Conservation (phyloP, 805 yeast species). For the Spathaspora sp. region DNA sequence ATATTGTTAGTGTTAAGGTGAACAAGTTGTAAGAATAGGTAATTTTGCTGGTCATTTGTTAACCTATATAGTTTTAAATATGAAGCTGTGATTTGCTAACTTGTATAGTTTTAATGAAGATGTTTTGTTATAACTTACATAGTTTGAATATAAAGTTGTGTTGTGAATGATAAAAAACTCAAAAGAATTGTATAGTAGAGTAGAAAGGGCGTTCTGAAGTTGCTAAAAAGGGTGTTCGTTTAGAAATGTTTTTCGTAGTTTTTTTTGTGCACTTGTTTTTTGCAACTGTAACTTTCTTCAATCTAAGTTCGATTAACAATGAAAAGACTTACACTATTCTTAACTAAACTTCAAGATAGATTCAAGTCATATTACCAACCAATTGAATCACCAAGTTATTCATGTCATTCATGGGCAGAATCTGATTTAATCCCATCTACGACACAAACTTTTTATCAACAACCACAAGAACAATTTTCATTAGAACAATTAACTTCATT, state of each 20-base stretch:
- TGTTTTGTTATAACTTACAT: too few species aligned
- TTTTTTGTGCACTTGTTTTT: too few species aligned
- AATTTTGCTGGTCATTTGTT: neutral
- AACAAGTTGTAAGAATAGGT: neutral
- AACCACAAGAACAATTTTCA: neutral
- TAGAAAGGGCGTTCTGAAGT: too few species aligned
- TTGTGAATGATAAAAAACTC: too few species aligned
- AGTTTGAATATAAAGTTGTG: too few species aligned
- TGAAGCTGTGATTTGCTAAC: neutral
- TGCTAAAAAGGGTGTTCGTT: too few species aligned
- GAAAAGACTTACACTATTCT: neutral
- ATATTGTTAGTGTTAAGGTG: slow-evolving; percentile 3
- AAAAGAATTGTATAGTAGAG: too few species aligned
- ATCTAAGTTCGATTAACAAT: neutral
- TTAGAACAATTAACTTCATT: slow-evolving; percentile 2
- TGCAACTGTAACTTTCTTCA: neutral
- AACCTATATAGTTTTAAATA: neutral
- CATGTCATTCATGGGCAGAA: too few species aligned
- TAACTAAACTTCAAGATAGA: neutral
- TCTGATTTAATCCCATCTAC: too few species aligned
- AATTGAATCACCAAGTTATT: neutral
- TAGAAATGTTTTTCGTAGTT: too few species aligned
- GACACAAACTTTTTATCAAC: too few species aligned
- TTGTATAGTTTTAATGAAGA: neutral
- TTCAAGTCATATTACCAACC: neutral